Evolutionary conservation across 345 rosid genomes (phyloP).

Genomic region (Rhodamnia rubescens): DNA sequence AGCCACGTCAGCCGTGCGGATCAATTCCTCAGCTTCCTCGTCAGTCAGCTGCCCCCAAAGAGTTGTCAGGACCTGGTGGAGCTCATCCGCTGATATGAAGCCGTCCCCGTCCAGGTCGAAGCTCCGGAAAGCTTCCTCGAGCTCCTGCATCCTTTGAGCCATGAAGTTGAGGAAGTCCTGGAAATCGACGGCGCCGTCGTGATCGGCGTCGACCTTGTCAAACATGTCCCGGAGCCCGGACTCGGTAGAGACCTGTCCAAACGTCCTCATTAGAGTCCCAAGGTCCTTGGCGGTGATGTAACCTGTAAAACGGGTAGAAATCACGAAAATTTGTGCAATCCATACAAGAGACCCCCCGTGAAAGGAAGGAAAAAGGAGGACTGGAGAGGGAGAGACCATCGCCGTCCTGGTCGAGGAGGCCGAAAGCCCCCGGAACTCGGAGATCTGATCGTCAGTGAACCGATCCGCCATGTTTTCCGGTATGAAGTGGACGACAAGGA

Average conservation of each 20-base stretch:
- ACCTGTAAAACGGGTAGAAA: neutral
- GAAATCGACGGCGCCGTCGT: slow-evolving; percentile 31
- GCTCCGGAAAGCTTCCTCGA: slow-evolving; percentile 38
- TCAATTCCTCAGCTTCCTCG: slow-evolving; percentile 42
- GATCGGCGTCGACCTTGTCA: neutral
- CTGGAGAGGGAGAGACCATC: slow-evolving; percentile 9
- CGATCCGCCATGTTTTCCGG: slow-evolving; percentile 11
- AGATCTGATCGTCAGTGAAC: slow-evolving; percentile 28
- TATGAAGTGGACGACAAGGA: neutral
- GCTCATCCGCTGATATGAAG: slow-evolving; percentile 42
- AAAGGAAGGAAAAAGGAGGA: neutral
- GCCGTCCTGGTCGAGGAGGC: slow-evolving; percentile 25
- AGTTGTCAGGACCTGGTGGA: slow-evolving; percentile 43
- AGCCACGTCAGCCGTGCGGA: slow-evolving; percentile 33
- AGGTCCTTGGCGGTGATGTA: neutral
- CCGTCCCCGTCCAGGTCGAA: slow-evolving; percentile 42
- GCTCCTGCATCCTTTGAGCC: slow-evolving; percentile 49
- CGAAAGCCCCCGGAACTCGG: slow-evolving; percentile 26
- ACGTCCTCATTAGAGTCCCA: neutral
- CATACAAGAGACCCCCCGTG: neutral
- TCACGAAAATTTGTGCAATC: neutral
- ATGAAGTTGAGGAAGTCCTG: slow-evolving; percentile 36
- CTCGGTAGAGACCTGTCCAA: neutral
- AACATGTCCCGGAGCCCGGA: neutral
- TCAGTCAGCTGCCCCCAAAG: slow-evolving; percentile 42